Base-by-base conservation (phyloP, 495 filamentous ascomycete species). In the Aspergillus diversus region DNA sequence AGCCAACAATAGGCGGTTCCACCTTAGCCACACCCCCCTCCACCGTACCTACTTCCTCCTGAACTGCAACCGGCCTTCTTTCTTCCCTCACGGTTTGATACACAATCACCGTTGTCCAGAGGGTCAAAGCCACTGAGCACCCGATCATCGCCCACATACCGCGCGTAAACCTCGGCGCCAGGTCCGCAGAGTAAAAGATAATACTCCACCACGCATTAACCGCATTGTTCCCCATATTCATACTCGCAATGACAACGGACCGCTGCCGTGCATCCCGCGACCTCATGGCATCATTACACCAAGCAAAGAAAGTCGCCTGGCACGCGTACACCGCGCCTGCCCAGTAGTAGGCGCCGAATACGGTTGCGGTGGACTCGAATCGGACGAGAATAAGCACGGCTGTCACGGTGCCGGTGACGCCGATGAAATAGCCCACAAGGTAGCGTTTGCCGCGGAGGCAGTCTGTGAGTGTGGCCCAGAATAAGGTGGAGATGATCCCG, bases 201-300 rank as follows among this genome's bases (percentile, higher is more conserved):
- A 90, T 82, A 51, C 79, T 83, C 87, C 87, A 90, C 82, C 82
- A 87, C 1, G 82, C 81, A 61, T 84, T 82, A 4, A 87, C 72
- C 3, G 81, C 81, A 66, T 84, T 84, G 54, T 77, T 83, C 6
- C 81, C 78, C 69, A 83, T 73, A 62, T 87, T 86, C 82, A 86
- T 86, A 43, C 80, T 79, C 4, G 80, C 81, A 43, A 84, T 77
- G 3, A 84, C 80, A 33, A 84, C 71, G 5, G 77, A 77, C 35
- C 82, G 74, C 56, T 80, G 65, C 5, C 70, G 74, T 37, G 80
- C 79, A 63, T 81, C 78, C 54, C 78, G 66, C 43, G 71, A 79
- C 5, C 81, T 71, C 70, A 85, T 74, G 11, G 78, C 75, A 67
- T 87, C 84, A 55, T 86, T 87, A n/a, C 83, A 84, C 84, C 84